A percentile compares a stretch with the other conserved stretches of the same genome.
These are phyloP conservation scores for Immersiporthe knoxdaviesiana DNA, from an alignment of 2,329 filamentous ascomycete genomes.

Conservation along the genomic window DNA sequence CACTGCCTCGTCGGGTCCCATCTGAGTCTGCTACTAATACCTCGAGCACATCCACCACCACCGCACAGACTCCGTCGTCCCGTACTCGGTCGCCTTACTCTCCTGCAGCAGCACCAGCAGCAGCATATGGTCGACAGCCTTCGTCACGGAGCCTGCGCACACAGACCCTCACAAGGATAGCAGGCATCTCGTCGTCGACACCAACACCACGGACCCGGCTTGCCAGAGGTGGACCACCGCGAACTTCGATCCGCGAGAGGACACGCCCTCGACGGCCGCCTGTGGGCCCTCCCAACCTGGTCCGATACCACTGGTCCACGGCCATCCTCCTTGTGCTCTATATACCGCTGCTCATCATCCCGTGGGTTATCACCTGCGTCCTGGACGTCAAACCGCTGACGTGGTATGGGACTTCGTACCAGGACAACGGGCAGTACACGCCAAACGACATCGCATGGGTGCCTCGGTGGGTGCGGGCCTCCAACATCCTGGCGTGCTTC, in stretches of 20 bases:
- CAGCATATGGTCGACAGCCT: neutral
- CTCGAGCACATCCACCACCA: neutral
- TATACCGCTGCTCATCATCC: slow-evolving; percentile 12
- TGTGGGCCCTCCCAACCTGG: slow-evolving; percentile 12
- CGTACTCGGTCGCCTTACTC: neutral
- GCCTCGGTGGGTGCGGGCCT: slow-evolving; percentile 13
- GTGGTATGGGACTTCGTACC: slow-evolving; percentile 7
- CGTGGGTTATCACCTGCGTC: slow-evolving; percentile 11
- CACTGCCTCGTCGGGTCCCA: slow-evolving; percentile 15
- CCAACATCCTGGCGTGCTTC: slow-evolving; percentile 17
- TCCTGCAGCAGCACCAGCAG: too few species aligned
- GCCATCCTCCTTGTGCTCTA: slow-evolving; percentile 6
- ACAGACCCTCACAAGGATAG: slow-evolving; percentile 14
- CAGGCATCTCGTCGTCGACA: slow-evolving; percentile 10
- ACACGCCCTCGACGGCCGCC: slow-evolving; percentile 10
- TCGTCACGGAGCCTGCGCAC: slow-evolving; percentile 8
- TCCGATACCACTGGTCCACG: slow-evolving; percentile 18
- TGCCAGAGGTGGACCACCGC: slow-evolving; percentile 14
- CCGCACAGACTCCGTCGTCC: slow-evolving; percentile 4
- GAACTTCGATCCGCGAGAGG: slow-evolving; percentile 6
- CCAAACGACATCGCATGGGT: slow-evolving; percentile 13
- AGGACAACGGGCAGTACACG: slow-evolving; percentile 5
- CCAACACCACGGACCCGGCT: slow-evolving; percentile 13
- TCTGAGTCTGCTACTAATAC: neutral
- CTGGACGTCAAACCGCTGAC: slow-evolving; percentile 19